Conservation (phyloP, 2,329 filamentous ascomycete species). For the Neofusicoccum sp. region DNA sequence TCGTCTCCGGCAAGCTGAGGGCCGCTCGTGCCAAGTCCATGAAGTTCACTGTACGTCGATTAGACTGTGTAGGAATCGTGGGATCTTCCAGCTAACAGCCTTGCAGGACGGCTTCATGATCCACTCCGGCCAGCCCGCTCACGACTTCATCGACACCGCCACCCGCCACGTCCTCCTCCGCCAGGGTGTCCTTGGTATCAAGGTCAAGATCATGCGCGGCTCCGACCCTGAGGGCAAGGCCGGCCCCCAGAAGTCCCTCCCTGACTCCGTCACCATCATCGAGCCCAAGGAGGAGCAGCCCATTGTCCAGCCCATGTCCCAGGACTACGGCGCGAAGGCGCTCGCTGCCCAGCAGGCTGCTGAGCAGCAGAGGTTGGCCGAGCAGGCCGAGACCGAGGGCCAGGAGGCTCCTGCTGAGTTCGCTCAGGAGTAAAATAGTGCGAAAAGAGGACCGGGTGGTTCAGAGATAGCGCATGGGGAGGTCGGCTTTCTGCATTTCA, state of each 20-base stretch:
- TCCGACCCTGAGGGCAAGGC: slow-evolving; percentile 99
- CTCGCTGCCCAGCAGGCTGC: slow-evolving; percentile 66
- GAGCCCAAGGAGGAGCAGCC: slow-evolving; percentile 99
- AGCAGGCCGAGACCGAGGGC: slow-evolving; percentile 55
- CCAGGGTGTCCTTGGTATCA: slow-evolving; percentile 99
- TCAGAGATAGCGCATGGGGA: slow-evolving; percentile 1
- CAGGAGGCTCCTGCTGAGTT: slow-evolving; percentile 27
- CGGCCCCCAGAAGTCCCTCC: slow-evolving; percentile 93
- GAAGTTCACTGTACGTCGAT: slow-evolving; percentile 89
- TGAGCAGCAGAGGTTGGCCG: slow-evolving; percentile 57
- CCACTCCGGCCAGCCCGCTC: slow-evolving; percentile 98
- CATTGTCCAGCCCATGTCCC: slow-evolving; percentile 90
- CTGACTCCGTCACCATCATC: slow-evolving; percentile 98
- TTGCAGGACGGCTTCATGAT: slow-evolving; percentile 96
- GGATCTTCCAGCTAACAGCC: slow-evolving; percentile 22
- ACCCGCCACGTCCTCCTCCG: slow-evolving; percentile 99
- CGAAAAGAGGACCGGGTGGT: slow-evolving; percentile 14
- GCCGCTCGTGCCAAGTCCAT: slow-evolving; percentile 99
- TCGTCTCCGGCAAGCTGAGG: slow-evolving; percentile 98
- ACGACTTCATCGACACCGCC: slow-evolving; percentile 98
- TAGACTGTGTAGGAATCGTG: background rate
- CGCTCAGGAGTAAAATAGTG: slow-evolving; percentile 17
- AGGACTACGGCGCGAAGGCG: slow-evolving; percentile 98
- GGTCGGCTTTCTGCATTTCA: slow-evolving; percentile 19
- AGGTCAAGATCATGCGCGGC: slow-evolving; percentile 99